phyloP scores from a whole-genome alignment of 2,329 filamentous ascomycete genomes.

The Diaporthe destruens region DNA sequence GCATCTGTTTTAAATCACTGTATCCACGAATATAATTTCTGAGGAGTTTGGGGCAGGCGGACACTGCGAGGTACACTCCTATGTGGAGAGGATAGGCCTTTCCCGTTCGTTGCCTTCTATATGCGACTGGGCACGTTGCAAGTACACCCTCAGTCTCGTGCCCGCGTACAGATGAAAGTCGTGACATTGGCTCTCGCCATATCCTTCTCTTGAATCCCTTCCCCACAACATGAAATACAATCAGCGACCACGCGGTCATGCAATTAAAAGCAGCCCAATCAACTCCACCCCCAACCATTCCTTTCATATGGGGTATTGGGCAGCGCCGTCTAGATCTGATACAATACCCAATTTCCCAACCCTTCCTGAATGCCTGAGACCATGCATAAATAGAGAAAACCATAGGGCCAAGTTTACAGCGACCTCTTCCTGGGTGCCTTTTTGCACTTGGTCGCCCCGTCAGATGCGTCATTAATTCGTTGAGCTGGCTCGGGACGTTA shows the following conservation, averaged over 20 bases:
- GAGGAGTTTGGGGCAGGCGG: no score
- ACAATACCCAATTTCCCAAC: conserved; percentile 9
- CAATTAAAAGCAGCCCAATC: background rate
- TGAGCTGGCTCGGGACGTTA: background rate
- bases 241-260: background rate
- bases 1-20: no score
- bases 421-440: background rate
- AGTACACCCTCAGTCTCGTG: background rate
- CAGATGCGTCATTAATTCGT: conserved; percentile 29
- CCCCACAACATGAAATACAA: background rate
- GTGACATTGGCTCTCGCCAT: background rate
- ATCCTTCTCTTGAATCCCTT: background rate
- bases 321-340: conserved; percentile 33
- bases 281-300: conserved; percentile 25
- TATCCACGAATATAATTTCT: no score
- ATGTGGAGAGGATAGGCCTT: background rate
- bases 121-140: background rate
- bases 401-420: background rate
- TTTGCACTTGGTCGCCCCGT: background rate
- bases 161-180: background rate
- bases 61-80: no score
- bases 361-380: conserved; percentile 10
- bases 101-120: background rate
- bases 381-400: background rate
- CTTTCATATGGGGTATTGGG: conserved; percentile 28